Percentiles rank a stretch among this genome's conserved stretches.
These are phyloP conservation scores for Spatholobus suberectus DNA, from an alignment of 306 rosid genomes.

Conservation along the genomic window DNA sequence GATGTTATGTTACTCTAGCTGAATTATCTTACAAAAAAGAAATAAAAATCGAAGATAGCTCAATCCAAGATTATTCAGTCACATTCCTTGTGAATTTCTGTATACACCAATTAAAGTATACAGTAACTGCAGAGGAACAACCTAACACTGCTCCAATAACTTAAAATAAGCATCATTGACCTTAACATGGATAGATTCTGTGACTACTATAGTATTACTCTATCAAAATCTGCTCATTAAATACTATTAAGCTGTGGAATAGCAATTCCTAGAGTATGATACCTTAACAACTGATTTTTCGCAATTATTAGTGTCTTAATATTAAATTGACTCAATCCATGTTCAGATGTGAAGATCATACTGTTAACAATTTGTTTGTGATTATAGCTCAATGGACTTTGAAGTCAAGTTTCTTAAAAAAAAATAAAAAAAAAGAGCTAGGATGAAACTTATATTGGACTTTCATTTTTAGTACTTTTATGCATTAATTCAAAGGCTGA, in stretches of 20 bases:
- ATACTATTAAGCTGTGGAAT: background rate
- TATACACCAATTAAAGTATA: background rate
- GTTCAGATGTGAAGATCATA: constrained; percentile 1
- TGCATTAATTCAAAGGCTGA: background rate
- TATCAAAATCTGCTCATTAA: constrained; percentile 12
- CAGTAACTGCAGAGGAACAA: background rate
- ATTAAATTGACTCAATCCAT: background rate
- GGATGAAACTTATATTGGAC: constrained; percentile 1
- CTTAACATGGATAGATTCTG: background rate
- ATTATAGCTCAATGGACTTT: background rate
- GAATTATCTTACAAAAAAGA: background rate
- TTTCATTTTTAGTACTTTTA: background rate
- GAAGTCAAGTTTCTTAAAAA: background rate
- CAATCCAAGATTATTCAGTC: background rate
- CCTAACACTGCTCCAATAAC: background rate
- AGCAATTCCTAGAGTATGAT: background rate
- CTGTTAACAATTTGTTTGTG: background rate
- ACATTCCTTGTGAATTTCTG: background rate
- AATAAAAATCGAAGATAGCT: background rate
- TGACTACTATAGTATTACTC: background rate
- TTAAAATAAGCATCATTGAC: background rate
- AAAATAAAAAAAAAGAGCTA: background rate
- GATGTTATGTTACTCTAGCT: background rate
- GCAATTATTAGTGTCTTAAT: background rate
- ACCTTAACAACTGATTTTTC: constrained; percentile 1